A percentile compares a stretch with the other conserved stretches of the same genome.
These are phyloP conservation scores for Meyerozyma athensensis DNA, from an alignment of 1,139 yeast species.

Conservation along the genomic window DNA sequence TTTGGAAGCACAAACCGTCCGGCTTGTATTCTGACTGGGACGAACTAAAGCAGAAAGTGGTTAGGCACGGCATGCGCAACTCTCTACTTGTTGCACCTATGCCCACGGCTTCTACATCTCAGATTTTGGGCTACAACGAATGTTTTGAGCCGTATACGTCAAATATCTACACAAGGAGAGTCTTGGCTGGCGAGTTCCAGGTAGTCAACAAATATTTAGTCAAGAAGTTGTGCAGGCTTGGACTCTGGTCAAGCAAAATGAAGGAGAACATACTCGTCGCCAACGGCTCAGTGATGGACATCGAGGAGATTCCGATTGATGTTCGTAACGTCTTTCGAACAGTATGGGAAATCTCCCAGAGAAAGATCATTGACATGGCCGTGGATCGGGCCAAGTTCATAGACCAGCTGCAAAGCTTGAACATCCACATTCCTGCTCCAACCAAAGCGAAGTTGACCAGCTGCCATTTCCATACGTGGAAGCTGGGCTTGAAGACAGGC, in stretches of 20 bases:
- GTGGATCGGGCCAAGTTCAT: constrained; percentile 57
- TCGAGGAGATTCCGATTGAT: constrained; percentile 48
- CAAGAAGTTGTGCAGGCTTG: constrained; percentile 50
- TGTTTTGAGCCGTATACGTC: constrained; percentile 63
- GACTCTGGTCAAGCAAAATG: constrained; percentile 51
- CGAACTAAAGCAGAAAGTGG: constrained; percentile 38
- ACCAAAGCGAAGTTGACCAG: constrained; percentile 56
- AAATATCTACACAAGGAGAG: constrained; percentile 56
- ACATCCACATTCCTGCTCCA: constrained; percentile 51
- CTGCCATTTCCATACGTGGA: constrained; percentile 61
- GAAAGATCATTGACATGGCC: constrained; percentile 53
- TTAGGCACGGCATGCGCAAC: constrained; percentile 48
- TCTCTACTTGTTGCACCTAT: constrained; percentile 60
- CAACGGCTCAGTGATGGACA: constrained; percentile 52
- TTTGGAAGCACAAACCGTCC: constrained; percentile 56
- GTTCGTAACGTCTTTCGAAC: constrained; percentile 51
- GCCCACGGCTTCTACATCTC: constrained; percentile 66
- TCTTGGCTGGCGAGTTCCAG: constrained; percentile 58
- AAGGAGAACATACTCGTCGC: constrained; percentile 48
- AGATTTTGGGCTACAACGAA: constrained; percentile 56
- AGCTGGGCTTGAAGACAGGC: constrained; percentile 59
- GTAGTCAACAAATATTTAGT: constrained; percentile 54
- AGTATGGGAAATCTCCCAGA: constrained; percentile 60
- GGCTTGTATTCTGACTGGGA: constrained; percentile 55
- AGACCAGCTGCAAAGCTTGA: constrained; percentile 59